phyloP scores from a whole-genome alignment of 306 rosid species.

The Corylus avellana region DNA sequence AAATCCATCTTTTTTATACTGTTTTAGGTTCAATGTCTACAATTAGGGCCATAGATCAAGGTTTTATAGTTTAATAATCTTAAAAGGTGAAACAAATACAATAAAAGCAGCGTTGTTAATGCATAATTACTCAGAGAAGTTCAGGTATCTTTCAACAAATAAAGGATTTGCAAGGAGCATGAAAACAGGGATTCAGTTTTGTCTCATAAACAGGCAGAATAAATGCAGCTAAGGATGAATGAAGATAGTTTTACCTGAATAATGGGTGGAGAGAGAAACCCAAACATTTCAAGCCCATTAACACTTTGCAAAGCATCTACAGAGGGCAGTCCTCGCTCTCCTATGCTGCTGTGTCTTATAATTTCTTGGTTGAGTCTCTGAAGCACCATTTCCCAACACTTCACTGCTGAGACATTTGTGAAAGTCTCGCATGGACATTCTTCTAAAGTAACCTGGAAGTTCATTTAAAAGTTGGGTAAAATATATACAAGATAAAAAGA shows the following conservation, averaged over 20 bases:
- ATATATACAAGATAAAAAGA: slow-evolving; percentile 13
- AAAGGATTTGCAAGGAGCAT: background rate
- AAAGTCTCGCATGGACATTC: slow-evolving; percentile 56
- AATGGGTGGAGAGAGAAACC: slow-evolving; percentile 62
- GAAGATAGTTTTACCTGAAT: slow-evolving; percentile 49
- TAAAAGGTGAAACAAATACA: background rate
- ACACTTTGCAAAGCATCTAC: slow-evolving; percentile 47
- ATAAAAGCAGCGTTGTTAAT: background rate
- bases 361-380: slow-evolving; percentile 56
- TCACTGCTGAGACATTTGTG: slow-evolving; percentile 54
- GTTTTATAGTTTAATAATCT: no score
- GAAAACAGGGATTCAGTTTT: background rate
- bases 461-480: background rate
- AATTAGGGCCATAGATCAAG: no score
- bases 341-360: slow-evolving; percentile 36
- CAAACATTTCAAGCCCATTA: slow-evolving; percentile 78
- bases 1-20: background rate
- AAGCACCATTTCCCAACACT: slow-evolving; percentile 79
- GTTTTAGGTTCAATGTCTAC: no score
- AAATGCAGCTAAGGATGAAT: slow-evolving; percentile 12
- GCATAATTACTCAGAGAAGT: background rate
- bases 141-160: background rate
- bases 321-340: slow-evolving; percentile 43
- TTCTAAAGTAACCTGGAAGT: slow-evolving; percentile 77
- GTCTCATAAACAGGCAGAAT: slow-evolving; percentile 1